Evolutionary conservation across 371 early-diverging fungal genomes (phyloP).

Genomic region (Nematocida sp.): DNA sequence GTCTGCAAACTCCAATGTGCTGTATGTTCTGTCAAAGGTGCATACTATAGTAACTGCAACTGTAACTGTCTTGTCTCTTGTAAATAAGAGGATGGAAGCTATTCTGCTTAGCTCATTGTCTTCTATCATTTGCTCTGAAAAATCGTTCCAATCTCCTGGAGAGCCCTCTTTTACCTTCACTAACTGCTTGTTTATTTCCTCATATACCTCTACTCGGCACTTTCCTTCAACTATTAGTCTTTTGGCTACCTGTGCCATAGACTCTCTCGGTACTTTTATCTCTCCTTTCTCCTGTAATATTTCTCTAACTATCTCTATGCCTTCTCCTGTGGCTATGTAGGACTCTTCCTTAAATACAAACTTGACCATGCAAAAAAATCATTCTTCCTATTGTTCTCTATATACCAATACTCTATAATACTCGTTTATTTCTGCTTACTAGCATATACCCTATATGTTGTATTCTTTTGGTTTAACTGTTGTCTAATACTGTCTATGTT

Average conservation of each 20-base stretch:
- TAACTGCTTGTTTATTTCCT: background rate
- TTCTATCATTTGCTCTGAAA: conserved; percentile 58
- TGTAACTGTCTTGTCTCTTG: background rate
- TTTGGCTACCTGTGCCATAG: background rate
- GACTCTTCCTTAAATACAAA: conserved; percentile 1
- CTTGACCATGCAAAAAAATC: conserved; percentile 27
- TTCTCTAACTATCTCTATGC: conserved; percentile 3
- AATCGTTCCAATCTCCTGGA: conserved; percentile 62
- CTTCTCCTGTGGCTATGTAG: conserved; percentile 1
- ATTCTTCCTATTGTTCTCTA: background rate
- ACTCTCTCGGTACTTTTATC: conserved; percentile 6
- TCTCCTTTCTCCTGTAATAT: conserved; percentile 24
- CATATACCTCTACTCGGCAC: conserved; percentile 55
- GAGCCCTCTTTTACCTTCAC: conserved; percentile 51
- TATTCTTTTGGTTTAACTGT: no score
- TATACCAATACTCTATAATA: no score
- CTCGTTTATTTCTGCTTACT: no score
- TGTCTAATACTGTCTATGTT: no score
- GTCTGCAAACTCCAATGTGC: conserved; percentile 54
- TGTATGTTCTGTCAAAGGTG: conserved; percentile 25
- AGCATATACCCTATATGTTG: no score
- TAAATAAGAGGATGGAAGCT: conserved; percentile 32
- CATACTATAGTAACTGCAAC: conserved; percentile 32
- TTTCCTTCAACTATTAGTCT: conserved; percentile 9
- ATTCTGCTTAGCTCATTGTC: conserved; percentile 42